Percentiles rank a stretch among this genome's conserved stretches.
Evolutionary conservation across 805 yeast species (phyloP).

Genomic region (Phaffomyces antillensis): DNA sequence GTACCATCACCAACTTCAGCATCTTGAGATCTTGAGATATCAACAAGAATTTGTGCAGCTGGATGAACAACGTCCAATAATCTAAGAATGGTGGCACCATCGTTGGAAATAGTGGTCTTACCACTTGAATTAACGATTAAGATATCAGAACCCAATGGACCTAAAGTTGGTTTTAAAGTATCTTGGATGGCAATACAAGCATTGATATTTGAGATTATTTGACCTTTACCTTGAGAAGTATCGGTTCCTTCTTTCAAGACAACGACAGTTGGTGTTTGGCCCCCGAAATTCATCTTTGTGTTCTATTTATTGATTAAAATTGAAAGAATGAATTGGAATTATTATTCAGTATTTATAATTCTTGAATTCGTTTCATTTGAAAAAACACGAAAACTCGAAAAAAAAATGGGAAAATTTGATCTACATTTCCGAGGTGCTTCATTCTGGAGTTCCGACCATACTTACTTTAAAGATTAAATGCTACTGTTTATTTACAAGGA

Average conservation of each 20-base stretch:
- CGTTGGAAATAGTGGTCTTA: conserved; percentile 91
- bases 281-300: conserved; percentile 68
- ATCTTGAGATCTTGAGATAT: conserved; percentile 92
- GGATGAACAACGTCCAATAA: conserved; percentile 95
- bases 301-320: background rate
- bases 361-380: too few relatives aligned
- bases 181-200: conserved; percentile 98
- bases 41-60: conserved; percentile 93
- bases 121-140: conserved; percentile 79
- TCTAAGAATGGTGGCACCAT: conserved; percentile 94
- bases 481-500: background rate
- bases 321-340: background rate
- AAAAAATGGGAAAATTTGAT: background rate
- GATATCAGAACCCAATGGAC: conserved; percentile 96
- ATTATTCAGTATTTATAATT: too few relatives aligned
- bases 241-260: conserved; percentile 98
- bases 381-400: background rate
- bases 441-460: too few relatives aligned
- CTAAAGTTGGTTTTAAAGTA: conserved; percentile 87
- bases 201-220: conserved; percentile 88
- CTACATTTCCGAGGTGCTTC: background rate
- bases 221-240: conserved; percentile 93
- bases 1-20: conserved; percentile 99
- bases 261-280: conserved; percentile 96
- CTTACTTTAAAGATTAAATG: background rate